phyloP scores from a whole-genome alignment of 495 filamentous ascomycete genomes.

The Penicillium salamii region DNA sequence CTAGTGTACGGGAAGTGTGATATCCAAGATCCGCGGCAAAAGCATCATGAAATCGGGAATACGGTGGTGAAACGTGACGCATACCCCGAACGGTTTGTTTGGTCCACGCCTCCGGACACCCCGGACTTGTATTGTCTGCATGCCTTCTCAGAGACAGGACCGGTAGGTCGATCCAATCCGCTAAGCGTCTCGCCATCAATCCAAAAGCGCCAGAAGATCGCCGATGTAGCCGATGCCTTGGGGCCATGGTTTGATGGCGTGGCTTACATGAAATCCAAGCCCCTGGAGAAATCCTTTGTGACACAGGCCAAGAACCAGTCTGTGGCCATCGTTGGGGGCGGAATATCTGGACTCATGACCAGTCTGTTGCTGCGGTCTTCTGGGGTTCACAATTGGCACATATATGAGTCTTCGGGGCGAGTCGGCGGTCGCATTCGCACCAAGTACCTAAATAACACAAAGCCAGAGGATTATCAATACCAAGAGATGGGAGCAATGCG shows the following conservation, averaged over 20 bases:
- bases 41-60: constrained; percentile 29
- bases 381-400: constrained; percentile 55
- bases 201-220: constrained; percentile 25
- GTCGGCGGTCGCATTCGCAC: constrained; percentile 61
- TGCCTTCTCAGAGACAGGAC: constrained; percentile 23
- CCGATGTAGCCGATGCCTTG: constrained; percentile 46
- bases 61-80: constrained; percentile 25
- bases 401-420: constrained; percentile 48
- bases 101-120: constrained; percentile 30
- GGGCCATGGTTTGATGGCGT: constrained; percentile 73
- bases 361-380: constrained; percentile 47
- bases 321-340: constrained; percentile 63
- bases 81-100: constrained; percentile 31
- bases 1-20: constrained; percentile 33
- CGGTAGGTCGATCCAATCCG: constrained; percentile 26
- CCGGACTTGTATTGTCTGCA: constrained; percentile 30
- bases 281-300: constrained; percentile 51
- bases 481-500: constrained; percentile 78
- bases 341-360: constrained; percentile 67
- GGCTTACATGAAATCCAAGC: constrained; percentile 53
- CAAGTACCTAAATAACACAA: constrained; percentile 53
- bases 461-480: constrained; percentile 64
- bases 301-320: constrained; percentile 43
- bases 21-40: constrained; percentile 9
- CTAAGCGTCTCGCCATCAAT: constrained; percentile 17